Evolutionary conservation across 495 filamentous ascomycete genomes (phyloP).

Genomic region (Aspergillus coremiiformis): DNA sequence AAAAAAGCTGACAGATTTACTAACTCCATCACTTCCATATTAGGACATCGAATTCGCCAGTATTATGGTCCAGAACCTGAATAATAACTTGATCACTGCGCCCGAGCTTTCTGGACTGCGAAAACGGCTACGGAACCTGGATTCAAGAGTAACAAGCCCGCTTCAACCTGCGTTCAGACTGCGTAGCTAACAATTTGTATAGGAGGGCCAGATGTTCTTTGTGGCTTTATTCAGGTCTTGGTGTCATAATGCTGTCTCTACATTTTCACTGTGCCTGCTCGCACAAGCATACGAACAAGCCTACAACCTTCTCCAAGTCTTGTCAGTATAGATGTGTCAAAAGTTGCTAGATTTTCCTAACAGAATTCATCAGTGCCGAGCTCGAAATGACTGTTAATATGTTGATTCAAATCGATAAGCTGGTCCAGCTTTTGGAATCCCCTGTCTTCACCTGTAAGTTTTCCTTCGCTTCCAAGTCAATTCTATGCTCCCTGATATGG

Average conservation of each 20-base stretch:
- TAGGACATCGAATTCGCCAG: constrained; percentile 93
- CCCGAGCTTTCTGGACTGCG: constrained; percentile 87
- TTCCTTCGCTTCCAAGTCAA: not conserved
- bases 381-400: constrained; percentile 99
- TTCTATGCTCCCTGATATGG: not conserved
- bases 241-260: constrained; percentile 98
- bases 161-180: not conserved
- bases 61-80: constrained; percentile 99
- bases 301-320: constrained; percentile 92
- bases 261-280: constrained; percentile 90
- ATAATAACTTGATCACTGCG: constrained; percentile 97
- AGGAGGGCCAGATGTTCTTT: constrained; percentile 94
- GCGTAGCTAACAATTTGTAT: constrained; percentile 12
- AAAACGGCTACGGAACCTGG: constrained; percentile 82
- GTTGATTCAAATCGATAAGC: constrained; percentile 97
- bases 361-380: constrained; percentile 58
- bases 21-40: constrained; percentile 8
- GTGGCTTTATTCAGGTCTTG: constrained; percentile 89
- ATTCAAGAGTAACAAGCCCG: constrained; percentile 57
- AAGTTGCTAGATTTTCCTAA: constrained; percentile 29
- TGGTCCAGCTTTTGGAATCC: constrained; percentile 94
- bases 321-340: constrained; percentile 50
- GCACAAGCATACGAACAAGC: constrained; percentile 99
- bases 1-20: not conserved
- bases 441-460: constrained; percentile 89